Percentiles rank a stretch among this genome's conserved stretches.
phyloP scores from a whole-genome alignment of 768 basidiomycete genomes.

The Peribolospora baueri region DNA sequence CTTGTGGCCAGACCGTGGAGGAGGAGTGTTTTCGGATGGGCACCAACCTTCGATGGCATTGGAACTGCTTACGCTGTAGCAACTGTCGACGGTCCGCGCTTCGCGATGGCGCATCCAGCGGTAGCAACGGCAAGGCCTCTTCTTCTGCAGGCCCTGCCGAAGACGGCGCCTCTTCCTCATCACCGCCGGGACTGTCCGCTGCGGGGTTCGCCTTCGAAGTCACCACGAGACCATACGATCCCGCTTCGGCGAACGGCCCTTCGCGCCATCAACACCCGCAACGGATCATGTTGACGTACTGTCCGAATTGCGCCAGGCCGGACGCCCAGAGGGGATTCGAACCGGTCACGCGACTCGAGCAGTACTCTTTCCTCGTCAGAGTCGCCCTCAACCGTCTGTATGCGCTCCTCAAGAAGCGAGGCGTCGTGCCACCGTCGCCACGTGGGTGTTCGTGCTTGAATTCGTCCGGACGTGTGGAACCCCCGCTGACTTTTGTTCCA shows the following conservation, averaged over 20 bases:
- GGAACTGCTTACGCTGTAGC: conserved; percentile 65
- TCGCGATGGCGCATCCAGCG: background rate
- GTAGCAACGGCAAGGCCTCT: no score
- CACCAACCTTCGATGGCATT: conserved; percentile 95
- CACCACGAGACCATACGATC: background rate
- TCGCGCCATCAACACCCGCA: background rate
- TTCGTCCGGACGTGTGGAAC: conserved; percentile 3
- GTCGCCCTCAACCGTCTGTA: conserved; percentile 82
- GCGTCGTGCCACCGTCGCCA: conserved; percentile 61
- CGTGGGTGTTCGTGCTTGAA: conserved; percentile 26
- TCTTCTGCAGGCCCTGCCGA: no score
- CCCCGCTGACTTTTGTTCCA: background rate
- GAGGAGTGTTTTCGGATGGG: conserved; percentile 89
- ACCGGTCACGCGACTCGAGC: conserved; percentile 77
- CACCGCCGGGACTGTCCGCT: background rate
- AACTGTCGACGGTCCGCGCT: conserved; percentile 49
- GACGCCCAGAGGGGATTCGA: conserved; percentile 41
- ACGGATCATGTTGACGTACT: conserved; percentile 28
- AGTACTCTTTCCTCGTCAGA: conserved; percentile 89
- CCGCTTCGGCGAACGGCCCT: background rate
- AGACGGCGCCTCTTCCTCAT: background rate
- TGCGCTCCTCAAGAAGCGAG: conserved; percentile 60
- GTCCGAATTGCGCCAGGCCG: conserved; percentile 30
- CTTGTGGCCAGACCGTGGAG: conserved; percentile 72
- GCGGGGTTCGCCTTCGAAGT: background rate